Evolutionary conservation across 2,329 filamentous ascomycete genomes (phyloP), one percentile per base, ranked within the genome.

Genomic region (Colletotrichum lentis): DNA sequence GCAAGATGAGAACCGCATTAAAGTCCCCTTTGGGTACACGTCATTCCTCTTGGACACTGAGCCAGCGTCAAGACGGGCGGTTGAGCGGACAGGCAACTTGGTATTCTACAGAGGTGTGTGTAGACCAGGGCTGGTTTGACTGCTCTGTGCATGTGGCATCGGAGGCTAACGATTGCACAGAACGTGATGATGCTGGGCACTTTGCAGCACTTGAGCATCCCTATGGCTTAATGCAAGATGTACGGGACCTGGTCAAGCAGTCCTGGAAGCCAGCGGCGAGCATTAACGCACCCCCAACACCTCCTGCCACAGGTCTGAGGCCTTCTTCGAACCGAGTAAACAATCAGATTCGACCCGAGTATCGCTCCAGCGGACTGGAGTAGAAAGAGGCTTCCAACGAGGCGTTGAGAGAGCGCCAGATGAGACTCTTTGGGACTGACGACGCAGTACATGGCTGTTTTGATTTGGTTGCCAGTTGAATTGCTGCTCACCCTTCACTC

Each of bases 351-450:
- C 16, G 63, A 18, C 49, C 20, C 3, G 56, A 65, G 41, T 65
- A 65, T 47, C 50, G 16, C 27, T 16, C 60, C 6, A 37, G 43
- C 55, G 27, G 31, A 3, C 31, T 35, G 31, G 8, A 10, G 7
- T 35, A 35, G 31, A 35, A 2, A 35, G 31, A 35, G 7, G 31
- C 8, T 1, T 8, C 8, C 27, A 31, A 31, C 7, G 27, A 31
- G 6, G 27, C 27, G 7, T 31, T 8, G 27, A 22, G 56, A 65
- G 11, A 84, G 76, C 73, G 79, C 83, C 4, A 86, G 71, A 70
- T 86, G 80, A 47, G 82, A 78, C 16, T 80, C 72, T 47, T 82
- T 80, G 11, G 76, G 77, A 69, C 84, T 86, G 50, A 85, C 73
- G 6, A 86, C 75, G 6, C 78, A 75, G 69, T 81, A 83, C 73